These are phyloP conservation scores for Diplodia intermedia DNA, from an alignment of 2,329 filamentous ascomycete genomes.

Conservation along the genomic window DNA sequence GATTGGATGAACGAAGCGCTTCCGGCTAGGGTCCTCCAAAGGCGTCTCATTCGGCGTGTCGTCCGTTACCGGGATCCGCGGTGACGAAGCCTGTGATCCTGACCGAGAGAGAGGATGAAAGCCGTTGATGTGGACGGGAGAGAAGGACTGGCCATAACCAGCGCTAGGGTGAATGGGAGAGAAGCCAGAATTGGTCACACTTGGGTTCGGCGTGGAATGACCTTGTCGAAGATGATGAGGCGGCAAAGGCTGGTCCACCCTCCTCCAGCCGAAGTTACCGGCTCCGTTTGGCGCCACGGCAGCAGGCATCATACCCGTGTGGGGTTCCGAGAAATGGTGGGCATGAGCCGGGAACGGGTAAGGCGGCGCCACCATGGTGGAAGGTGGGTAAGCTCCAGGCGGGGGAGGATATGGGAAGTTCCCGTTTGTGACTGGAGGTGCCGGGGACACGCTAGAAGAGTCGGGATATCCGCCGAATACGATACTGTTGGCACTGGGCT, in stretches of 20 bases:
- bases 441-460: conserved; percentile 49
- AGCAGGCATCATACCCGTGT: conserved; percentile 43
- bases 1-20: conserved; percentile 16
- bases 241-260: conserved; percentile 38
- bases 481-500: conserved; percentile 39
- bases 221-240: conserved; percentile 22
- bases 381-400: conserved; percentile 41
- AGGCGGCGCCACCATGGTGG: conserved; percentile 39
- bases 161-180: conserved; percentile 31
- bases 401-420: conserved; percentile 40
- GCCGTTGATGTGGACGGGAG: conserved; percentile 40
- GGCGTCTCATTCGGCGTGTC: neutral
- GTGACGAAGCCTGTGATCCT: conserved; percentile 45
- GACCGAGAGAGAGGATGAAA: conserved; percentile 36
- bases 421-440: conserved; percentile 40
- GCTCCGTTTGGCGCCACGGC: conserved; percentile 40
- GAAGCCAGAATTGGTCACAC: conserved; percentile 33
- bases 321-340: conserved; percentile 46
- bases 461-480: conserved; percentile 50
- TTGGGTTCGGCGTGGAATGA: conserved; percentile 19
- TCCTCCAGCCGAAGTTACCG: conserved; percentile 38
- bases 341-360: conserved; percentile 44
- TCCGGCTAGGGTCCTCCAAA: conserved; percentile 14
- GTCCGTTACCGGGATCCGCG: conserved; percentile 33
- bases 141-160: conserved; percentile 35